phyloP scores from a whole-genome alignment of 306 rosid genomes.

The Adenanthera pavonina region DNA sequence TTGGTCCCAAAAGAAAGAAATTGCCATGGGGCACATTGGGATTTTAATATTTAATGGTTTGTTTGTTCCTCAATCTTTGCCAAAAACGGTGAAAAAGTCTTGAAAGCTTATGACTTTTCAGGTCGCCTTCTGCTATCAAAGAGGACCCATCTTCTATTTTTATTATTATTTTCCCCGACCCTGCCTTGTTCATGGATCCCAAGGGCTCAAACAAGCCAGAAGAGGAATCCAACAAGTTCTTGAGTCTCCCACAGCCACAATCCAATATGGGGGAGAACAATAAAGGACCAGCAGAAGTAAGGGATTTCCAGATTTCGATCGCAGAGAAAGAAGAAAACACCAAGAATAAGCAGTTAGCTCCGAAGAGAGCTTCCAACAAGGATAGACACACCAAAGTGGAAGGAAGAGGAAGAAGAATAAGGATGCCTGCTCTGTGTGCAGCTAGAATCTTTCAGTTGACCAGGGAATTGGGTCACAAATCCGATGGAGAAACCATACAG shows the following conservation, averaged over 20 bases:
- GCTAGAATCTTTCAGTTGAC: constrained; percentile 94
- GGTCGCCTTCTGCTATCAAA: constrained; percentile 78
- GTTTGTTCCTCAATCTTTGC: constrained; percentile 60
- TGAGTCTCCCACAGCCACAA: constrained; percentile 58
- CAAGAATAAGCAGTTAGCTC: constrained; percentile 76
- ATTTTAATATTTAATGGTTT: constrained; percentile 51
- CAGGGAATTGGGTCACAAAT: constrained; percentile 94
- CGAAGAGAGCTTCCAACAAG: constrained; percentile 89
- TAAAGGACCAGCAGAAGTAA: constrained; percentile 54
- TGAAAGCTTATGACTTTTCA: constrained; percentile 82
- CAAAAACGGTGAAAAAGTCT: constrained; percentile 89
- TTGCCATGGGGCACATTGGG: constrained; percentile 58
- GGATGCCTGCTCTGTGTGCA: constrained; percentile 97
- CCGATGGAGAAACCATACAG: constrained; percentile 98
- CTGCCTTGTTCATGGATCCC: constrained; percentile 80
- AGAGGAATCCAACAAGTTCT: constrained; percentile 54
- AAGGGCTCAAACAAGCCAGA: constrained; percentile 81
- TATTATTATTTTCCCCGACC: constrained; percentile 12
- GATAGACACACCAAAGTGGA: constrained; percentile 97
- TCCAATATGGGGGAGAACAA: constrained; percentile 69
- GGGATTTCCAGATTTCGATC: constrained; percentile 76
- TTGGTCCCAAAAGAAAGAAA: background rate
- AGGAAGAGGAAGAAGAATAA: constrained; percentile 91
- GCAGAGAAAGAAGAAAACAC: constrained; percentile 67
- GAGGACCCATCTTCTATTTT: constrained; percentile 47